These are phyloP conservation scores for Tolypocladium capitatum DNA, from an alignment of 2,329 filamentous ascomycete genomes.

Conservation along the genomic window DNA sequence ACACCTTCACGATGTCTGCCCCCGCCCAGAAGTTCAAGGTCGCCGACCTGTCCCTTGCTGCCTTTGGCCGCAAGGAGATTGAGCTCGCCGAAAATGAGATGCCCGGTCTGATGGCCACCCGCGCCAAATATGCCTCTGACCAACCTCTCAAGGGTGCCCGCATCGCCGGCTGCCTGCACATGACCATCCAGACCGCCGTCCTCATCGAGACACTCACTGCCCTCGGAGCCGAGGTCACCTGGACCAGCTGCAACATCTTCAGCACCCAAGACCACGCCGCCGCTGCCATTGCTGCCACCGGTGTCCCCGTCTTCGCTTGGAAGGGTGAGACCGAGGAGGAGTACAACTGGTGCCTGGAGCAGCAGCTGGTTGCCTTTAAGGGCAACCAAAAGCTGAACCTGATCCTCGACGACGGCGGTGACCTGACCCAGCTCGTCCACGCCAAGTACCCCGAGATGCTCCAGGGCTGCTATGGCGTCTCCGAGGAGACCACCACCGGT, in stretches of 20 bases:
- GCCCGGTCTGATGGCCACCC: conserved; percentile 95
- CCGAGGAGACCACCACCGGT: conserved; percentile 98
- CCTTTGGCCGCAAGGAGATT: conserved; percentile 98
- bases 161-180: conserved; percentile 96
- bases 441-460: conserved; percentile 97
- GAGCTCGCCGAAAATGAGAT: conserved; percentile 94
- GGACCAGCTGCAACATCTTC: conserved; percentile 99
- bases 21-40: conserved; percentile 95
- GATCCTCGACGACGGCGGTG: conserved; percentile 97
- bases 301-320: conserved; percentile 73
- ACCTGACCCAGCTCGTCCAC: conserved; percentile 92
- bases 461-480: conserved; percentile 95
- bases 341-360: conserved; percentile 99
- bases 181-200: conserved; percentile 99
- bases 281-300: conserved; percentile 86
- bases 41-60: conserved; percentile 92
- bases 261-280: conserved; percentile 97
- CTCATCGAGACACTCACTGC: conserved; percentile 94
- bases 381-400: conserved; percentile 93
- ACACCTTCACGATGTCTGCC: conserved; percentile 45
- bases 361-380: conserved; percentile 95
- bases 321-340: conserved; percentile 97
- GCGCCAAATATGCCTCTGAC: conserved; percentile 78
- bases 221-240: conserved; percentile 96
- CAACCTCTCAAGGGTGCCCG: conserved; percentile 90